These are phyloP conservation scores for Phytophthora ramorum DNA, from an alignment of 352 stramenopile genomes.

Conservation along the genomic window DNA sequence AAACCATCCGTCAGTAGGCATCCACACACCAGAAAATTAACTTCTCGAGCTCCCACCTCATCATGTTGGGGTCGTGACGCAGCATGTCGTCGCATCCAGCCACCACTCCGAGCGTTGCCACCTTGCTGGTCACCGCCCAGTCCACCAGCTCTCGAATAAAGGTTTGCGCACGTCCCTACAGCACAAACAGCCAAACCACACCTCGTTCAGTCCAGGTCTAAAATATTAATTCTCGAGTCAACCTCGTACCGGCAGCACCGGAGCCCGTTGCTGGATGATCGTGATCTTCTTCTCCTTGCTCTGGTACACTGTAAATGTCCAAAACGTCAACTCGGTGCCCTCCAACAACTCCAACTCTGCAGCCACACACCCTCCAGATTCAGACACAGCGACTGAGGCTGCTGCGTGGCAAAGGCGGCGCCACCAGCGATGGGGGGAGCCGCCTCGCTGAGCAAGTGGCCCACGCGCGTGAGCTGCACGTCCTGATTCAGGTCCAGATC, in stretches of 20 bases:
- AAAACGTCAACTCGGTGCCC: neutral
- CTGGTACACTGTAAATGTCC: conserved; percentile 57
- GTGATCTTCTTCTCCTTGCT: conserved; percentile 68
- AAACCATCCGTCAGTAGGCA: neutral
- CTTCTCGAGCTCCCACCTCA: conserved; percentile 47
- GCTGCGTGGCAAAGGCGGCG: conserved; percentile 57
- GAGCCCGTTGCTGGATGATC: conserved; percentile 79
- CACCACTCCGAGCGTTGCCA: conserved; percentile 60
- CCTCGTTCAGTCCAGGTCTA: neutral
- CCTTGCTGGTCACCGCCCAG: conserved; percentile 55
- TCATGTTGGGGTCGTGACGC: conserved; percentile 79
- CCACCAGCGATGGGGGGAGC: conserved; percentile 69
- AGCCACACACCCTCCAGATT: conserved; percentile 73
- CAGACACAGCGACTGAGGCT: conserved; percentile 58
- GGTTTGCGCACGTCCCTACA: conserved; percentile 55
- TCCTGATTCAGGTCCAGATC: conserved; percentile 31
- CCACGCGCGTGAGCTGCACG: conserved; percentile 50
- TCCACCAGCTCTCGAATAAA: conserved; percentile 67
- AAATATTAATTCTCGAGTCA: neutral
- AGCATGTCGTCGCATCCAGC: conserved; percentile 85
- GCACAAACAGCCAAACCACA: conserved; percentile 3
- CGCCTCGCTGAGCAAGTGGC: conserved; percentile 67
- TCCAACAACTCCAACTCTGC: neutral
- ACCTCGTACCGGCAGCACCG: conserved; percentile 47
- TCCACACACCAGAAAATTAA: conserved; percentile 5